Evolutionary conservation across 805 yeast genomes (phyloP).

Genomic region (Candida odintsovae): DNA sequence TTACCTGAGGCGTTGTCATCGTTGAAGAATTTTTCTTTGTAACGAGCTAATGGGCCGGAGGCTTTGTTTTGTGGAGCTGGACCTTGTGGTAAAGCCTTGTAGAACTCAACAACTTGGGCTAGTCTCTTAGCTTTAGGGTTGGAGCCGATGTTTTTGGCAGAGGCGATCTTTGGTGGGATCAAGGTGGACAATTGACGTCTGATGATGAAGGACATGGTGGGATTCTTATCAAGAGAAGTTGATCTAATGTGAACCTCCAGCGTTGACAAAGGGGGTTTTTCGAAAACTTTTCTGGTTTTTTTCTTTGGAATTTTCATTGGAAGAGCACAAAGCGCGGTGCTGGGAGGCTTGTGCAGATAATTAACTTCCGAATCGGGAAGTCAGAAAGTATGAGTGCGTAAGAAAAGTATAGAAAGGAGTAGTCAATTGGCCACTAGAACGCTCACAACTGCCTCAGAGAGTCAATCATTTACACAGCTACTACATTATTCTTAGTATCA

Average conservation of each 20-base stretch:
- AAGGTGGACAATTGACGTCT: constrained; percentile 93
- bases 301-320: neutral
- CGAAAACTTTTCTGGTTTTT: neutral
- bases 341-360: neutral
- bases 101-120: constrained; percentile 90
- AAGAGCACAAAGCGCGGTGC: constrained; percentile 1
- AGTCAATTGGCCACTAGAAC: too few relatives aligned
- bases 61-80: constrained; percentile 72
- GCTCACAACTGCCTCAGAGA: too few relatives aligned
- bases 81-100: constrained; percentile 95
- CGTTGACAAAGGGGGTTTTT: neutral
- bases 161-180: constrained; percentile 98
- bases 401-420: too few relatives aligned
- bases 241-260: neutral
- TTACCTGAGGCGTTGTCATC: constrained; percentile 79
- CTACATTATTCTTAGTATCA: neutral
- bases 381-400: neutral
- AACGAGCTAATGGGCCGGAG: constrained; percentile 63
- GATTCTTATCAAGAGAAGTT: neutral
- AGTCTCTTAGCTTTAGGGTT: constrained; percentile 97
- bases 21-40: constrained; percentile 81
- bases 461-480: neutral
- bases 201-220: constrained; percentile 69
- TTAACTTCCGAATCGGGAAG: constrained; percentile 10
- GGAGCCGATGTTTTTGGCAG: constrained; percentile 90